Percentiles rank a stretch among this genome's conserved stretches.
Evolutionary conservation across 805 yeast genomes (phyloP).

Genomic region (Ogataea paraovalis): DNA sequence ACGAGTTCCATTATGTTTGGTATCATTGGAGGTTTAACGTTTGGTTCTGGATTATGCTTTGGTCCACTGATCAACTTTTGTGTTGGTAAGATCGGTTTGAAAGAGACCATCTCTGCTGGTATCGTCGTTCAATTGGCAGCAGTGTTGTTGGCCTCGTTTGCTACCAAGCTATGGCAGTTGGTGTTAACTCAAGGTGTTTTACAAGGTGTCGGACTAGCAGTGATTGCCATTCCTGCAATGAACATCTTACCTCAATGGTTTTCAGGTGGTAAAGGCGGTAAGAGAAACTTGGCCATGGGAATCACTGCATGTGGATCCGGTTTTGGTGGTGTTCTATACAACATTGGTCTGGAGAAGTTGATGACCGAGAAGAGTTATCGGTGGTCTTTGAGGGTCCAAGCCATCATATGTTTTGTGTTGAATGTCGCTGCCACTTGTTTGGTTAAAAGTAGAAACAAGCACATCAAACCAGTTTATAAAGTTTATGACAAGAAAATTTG

Average conservation of each 20-base stretch:
- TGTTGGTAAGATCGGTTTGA: constrained; percentile 42
- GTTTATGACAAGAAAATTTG: constrained; percentile 41
- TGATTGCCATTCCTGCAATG: constrained; percentile 55
- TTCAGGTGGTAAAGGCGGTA: constrained; percentile 36
- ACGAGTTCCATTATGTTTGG: constrained; percentile 59
- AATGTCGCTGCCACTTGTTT: constrained; percentile 32
- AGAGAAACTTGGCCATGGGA: constrained; percentile 51
- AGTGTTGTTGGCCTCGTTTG: constrained; percentile 55
- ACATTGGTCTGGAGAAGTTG: constrained; percentile 45
- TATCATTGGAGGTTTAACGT: constrained; percentile 62
- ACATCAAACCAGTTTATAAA: constrained; percentile 33
- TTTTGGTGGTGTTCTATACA: constrained; percentile 47
- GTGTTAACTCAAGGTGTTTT: constrained; percentile 66
- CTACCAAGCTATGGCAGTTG: constrained; percentile 60
- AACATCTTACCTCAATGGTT: constrained; percentile 70
- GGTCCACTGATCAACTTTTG: constrained; percentile 45
- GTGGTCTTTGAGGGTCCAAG: constrained; percentile 52
- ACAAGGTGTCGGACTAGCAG: constrained; percentile 54
- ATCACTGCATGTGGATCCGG: constrained; percentile 50
- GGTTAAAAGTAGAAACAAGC: constrained; percentile 35
- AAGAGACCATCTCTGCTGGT: constrained; percentile 43
- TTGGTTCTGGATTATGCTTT: constrained; percentile 48
- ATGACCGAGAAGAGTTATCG: constrained; percentile 34
- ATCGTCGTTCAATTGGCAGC: constrained; percentile 48
- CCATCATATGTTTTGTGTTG: constrained; percentile 35